phyloP scores from a whole-genome alignment of 306 rosid genomes.

The Trifolium repens region DNA sequence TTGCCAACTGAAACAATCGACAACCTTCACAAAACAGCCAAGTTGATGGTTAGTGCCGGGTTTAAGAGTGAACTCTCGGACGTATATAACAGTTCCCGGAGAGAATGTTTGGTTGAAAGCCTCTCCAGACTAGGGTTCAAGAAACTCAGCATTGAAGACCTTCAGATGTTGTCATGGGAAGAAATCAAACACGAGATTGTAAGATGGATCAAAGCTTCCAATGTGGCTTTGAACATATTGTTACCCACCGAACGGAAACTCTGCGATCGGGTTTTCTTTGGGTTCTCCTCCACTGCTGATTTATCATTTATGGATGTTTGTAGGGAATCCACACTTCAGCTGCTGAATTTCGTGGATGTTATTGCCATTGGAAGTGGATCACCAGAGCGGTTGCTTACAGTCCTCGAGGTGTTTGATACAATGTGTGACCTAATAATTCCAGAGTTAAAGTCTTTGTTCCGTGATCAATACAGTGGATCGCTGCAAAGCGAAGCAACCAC shows the following conservation, averaged over 20 bases:
- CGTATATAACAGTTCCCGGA: conserved; percentile 47
- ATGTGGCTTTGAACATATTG: conserved; percentile 68
- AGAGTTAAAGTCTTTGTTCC: conserved; percentile 66
- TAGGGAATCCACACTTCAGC: conserved; percentile 69
- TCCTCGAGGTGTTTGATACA: conserved; percentile 78
- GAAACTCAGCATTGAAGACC: neutral
- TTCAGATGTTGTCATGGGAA: conserved; percentile 30
- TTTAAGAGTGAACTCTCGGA: conserved; percentile 62
- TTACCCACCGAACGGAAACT: conserved; percentile 79
- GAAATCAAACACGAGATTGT: conserved; percentile 12
- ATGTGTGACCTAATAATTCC: conserved; percentile 69
- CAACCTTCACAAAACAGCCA: conserved; percentile 67
- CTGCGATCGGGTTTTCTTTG: conserved; percentile 71
- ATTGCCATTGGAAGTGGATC: conserved; percentile 74
- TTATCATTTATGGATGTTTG: conserved; percentile 91
- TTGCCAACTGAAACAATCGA: conserved; percentile 59
- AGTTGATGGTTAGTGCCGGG: conserved; percentile 67
- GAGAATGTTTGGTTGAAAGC: neutral
- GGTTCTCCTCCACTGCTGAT: conserved; percentile 71
- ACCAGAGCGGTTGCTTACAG: conserved; percentile 73
- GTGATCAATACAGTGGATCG: conserved; percentile 40
- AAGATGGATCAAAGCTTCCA: conserved; percentile 75
- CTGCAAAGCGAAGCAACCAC: conserved; percentile 74
- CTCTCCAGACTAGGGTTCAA: neutral
- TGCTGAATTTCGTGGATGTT: conserved; percentile 77